Evolutionary conservation across 495 filamentous ascomycete genomes (phyloP), one percentile per base, ranked within the genome.

Genomic region (Neurospora discreta): DNA sequence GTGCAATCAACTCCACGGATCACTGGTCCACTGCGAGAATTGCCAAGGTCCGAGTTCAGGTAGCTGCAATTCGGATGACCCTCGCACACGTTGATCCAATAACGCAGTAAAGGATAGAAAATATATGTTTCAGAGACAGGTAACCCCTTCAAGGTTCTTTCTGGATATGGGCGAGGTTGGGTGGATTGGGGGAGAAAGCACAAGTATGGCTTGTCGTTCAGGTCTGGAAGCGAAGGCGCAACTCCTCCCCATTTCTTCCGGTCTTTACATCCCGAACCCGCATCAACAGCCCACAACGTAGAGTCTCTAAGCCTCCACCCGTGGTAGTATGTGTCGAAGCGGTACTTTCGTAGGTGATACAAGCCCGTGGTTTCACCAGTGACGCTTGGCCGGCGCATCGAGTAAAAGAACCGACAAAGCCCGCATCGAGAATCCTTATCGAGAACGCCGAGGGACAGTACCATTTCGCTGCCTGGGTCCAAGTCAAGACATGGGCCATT

Each of bases 301-400:
- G 0, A 23, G n/a, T 5, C 36, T 38, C 7, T 6, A 38, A 3
- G 36, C 36, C 3, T 7, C 38, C 3, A 9, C 44, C 9, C 43
- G 3, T 0, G 1, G n/a, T 0, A 23, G 3, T 2, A 0, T 0
- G 0, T 7, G 6, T n/a, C 8, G 2, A 52, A 13, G 44, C 0
- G 3, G 20, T 52, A 52, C 23, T 1, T 26, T 0, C 23, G 46
- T 58, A 58, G 46, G 23, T 58, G 1, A 16, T 30, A 58, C 1
- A 0, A 8, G 0, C 4, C 1, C 0, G 13, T 20, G 5, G n/a
- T 5, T 23, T 46, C 3, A 13, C 3, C 8, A 5, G 7, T 10
- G n/a, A 5, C 0, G 1, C 0, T 30, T 7, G 11, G 4, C 5
- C 46, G 23, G 7, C 46, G 23, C 5, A 58, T 16, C 11, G 46